A percentile compares a stretch with the other conserved stretches of the same genome.
phyloP scores from a whole-genome alignment of 176 grass and related monocot genomes.

The Musa itinerans region DNA sequence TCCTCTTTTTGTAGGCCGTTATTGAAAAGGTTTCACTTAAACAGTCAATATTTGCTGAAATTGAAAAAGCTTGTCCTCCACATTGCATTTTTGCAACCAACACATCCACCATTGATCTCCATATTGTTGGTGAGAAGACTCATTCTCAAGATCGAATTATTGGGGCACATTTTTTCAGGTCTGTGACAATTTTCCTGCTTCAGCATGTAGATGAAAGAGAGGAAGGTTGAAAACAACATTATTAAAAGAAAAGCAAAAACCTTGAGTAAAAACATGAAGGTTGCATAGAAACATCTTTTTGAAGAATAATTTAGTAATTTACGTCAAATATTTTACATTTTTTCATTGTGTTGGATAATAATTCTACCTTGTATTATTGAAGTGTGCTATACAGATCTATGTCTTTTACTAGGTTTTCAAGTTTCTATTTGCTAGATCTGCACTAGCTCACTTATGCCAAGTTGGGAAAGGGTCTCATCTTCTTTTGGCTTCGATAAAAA shows the following conservation, averaged over 20 bases:
- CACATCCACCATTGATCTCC: constrained; percentile 92
- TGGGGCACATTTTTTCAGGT: constrained; percentile 99
- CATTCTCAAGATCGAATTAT: constrained; percentile 78
- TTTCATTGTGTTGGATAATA: not conserved
- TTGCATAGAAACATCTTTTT: not conserved
- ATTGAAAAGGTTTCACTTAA: constrained; percentile 94
- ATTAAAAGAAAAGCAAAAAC: not conserved
- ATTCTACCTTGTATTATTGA: too few species aligned
- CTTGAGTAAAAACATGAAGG: not conserved
- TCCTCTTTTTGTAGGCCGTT: constrained; percentile 57
- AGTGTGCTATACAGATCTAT: too few species aligned
- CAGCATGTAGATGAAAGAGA: not conserved
- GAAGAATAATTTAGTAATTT: not conserved
- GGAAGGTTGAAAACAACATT: not conserved
- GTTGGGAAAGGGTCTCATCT: too few species aligned
- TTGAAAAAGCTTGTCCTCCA: constrained; percentile 65
- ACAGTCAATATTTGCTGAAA: constrained; percentile 95
- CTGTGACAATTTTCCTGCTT: constrained; percentile 11
- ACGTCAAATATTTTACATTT: not conserved
- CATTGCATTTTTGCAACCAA: constrained; percentile 97
- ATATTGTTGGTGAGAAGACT: constrained; percentile 81
- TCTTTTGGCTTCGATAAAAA: too few species aligned
- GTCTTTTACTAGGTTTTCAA: too few species aligned
- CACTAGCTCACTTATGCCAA: too few species aligned
- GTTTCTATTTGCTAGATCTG: too few species aligned